Base-by-base conservation (phyloP, 2,329 filamentous ascomycete genomes). In the Penicillium verrucosum region DNA sequence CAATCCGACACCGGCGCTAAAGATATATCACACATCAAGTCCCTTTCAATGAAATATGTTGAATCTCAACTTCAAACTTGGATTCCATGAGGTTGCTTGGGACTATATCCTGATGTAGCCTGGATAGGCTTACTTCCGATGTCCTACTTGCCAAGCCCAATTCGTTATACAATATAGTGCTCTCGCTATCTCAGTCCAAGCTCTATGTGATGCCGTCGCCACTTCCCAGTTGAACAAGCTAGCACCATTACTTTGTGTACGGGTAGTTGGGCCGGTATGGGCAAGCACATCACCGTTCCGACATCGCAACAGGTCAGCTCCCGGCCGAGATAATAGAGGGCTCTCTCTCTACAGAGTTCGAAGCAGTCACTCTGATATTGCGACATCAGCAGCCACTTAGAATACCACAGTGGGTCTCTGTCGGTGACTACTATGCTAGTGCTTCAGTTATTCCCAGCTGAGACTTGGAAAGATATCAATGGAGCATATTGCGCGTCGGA, bases 361-460 rank as follows among this genome's bases (percentile, higher is more conserved):
- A 5, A 11, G 11, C 11, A 12, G 11, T 11, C 11, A 25, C n/a
- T 43, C 6, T 44, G 29, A 57, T 51, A 59, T 62, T 51, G 56
- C 56, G 59, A 57, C 56, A 61, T 51, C 36, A 12, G 34, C 30
- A 32, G 27, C 60, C 59, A 61, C 43, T 59, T 41, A 57, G 40
- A 43, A 27, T 9, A 41, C 1, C 29, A 27, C 16, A 9, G 44
- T 49, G 37, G 45, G 49, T 50, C 44, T 54, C n/a, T 12, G 4
- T 18, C 9, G 41, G 25, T 48, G 27, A 37, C n/a, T 30, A n/a
- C 16, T 18, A 37, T n/a, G 3, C 34, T 16, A 30, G 25, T 30
- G 42, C 41, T n/a, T 18, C 18, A 18, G 18, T 18, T n/a, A 12
- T 14, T 12, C 27, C 27, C 7, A 30, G 29, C 12, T 30, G 29